A percentile compares a stretch with the other conserved stretches of the same genome.
Conservation (phyloP, 1,284 basidiomycete genomes). For the Tilletia indica region DNA sequence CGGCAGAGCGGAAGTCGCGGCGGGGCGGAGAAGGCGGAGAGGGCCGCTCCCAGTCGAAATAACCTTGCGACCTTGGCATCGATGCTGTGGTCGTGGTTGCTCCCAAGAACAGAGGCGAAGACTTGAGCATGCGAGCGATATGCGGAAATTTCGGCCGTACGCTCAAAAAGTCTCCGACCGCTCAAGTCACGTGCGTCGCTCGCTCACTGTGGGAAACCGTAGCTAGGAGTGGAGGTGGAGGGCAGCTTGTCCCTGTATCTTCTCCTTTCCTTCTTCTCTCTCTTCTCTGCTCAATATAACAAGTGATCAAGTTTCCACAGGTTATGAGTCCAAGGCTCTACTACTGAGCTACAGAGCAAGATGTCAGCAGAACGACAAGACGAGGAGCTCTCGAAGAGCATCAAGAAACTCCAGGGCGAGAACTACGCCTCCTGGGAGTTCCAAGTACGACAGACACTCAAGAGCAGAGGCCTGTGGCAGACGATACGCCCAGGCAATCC, state of each 20-base stretch:
- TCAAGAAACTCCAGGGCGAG: neutral
- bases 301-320: constrained; percentile 2
- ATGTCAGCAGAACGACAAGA: neutral
- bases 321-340: constrained; percentile 9
- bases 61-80: no score
- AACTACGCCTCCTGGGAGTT: neutral
- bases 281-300: neutral
- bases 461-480: neutral
- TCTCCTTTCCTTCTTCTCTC: constrained; percentile 1
- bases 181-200: no score
- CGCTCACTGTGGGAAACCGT: neutral
- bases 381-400: neutral
- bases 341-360: neutral
- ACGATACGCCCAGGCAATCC: neutral
- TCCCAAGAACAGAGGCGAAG: no score
- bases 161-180: no score
- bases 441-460: neutral
- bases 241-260: constrained; percentile 7
- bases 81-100: no score
- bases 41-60: no score
- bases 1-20: no score
- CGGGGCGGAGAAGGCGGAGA: no score
- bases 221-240: neutral
- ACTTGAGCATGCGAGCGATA: no score
- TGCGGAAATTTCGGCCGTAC: no score